A percentile compares a stretch with the other conserved stretches of the same genome.
These are phyloP conservation scores for Flaveria bidentis DNA, from an alignment of 129 eudicot genomes.

Conservation along the genomic window DNA sequence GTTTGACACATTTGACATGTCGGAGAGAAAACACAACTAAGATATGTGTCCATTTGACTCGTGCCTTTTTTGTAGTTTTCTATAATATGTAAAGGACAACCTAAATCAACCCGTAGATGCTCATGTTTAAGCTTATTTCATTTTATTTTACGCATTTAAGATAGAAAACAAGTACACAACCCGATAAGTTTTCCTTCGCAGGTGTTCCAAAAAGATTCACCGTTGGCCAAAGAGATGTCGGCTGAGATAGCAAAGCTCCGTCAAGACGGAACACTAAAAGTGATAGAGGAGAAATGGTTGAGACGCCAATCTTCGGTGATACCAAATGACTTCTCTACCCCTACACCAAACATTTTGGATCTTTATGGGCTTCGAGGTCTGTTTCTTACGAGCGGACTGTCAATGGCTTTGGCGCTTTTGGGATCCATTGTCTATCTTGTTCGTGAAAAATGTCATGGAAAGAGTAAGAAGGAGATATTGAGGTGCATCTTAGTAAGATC, in stretches of 20 bases:
- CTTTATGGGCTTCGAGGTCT: slow-evolving; percentile 29
- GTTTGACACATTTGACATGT: no score
- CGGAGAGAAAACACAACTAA: no score
- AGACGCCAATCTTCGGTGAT: neutral
- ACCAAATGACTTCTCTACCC: slow-evolving; percentile 1
- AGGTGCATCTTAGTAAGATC: slow-evolving; percentile 21
- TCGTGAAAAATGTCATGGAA: slow-evolving; percentile 7
- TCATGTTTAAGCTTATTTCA: neutral
- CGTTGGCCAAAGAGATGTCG: slow-evolving; percentile 36
- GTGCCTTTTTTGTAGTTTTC: no score
- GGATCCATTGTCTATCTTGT: neutral
- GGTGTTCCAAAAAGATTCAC: slow-evolving; percentile 47
- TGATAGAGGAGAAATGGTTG: slow-evolving; percentile 47
- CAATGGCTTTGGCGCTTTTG: slow-evolving; percentile 26
- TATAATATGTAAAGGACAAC: no score
- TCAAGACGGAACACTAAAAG: slow-evolving; percentile 40
- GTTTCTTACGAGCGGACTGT: slow-evolving; percentile 20
- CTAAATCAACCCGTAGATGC: no score
- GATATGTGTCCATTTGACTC: no score
- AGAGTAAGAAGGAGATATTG: slow-evolving; percentile 20
- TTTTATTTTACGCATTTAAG: neutral
- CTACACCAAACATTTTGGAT: slow-evolving; percentile 15
- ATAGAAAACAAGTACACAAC: no score
- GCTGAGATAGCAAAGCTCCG: slow-evolving; percentile 40
- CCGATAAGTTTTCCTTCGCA: slow-evolving; percentile 5